Percentiles rank a stretch among this genome's conserved stretches.
phyloP scores from a whole-genome alignment of 352 stramenopile genomes.

The Pythium scleroteichum region DNA sequence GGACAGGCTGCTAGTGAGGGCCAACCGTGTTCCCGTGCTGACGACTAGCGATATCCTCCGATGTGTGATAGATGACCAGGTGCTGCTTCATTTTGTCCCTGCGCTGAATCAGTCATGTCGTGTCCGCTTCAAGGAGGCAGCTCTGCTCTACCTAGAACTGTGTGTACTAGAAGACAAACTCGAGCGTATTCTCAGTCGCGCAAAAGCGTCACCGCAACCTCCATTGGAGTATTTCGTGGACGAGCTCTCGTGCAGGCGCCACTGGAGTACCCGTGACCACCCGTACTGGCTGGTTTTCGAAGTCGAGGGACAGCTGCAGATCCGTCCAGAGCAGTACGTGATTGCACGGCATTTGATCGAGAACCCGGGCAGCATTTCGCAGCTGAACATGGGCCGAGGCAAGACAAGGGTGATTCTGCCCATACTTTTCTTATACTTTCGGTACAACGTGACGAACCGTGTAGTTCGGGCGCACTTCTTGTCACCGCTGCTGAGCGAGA shows the following conservation, averaged over 20 bases:
- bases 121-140: constrained; percentile 22
- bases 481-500: constrained; percentile 59
- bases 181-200: constrained; percentile 31
- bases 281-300: constrained; percentile 89
- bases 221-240: constrained; percentile 13
- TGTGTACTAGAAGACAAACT: constrained; percentile 83
- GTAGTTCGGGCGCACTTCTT: constrained; percentile 70
- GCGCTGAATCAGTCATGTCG: constrained; percentile 26
- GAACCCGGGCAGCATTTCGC: constrained; percentile 60
- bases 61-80: constrained; percentile 37
- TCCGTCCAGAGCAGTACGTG: constrained; percentile 78
- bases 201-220: background rate
- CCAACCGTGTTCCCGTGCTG: constrained; percentile 31
- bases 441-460: constrained; percentile 5
- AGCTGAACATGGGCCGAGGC: constrained; percentile 89
- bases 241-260: constrained; percentile 1
- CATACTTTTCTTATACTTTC: constrained; percentile 84
- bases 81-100: constrained; percentile 32
- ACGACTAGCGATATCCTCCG: constrained; percentile 44
- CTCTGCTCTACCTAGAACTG: constrained; percentile 48
- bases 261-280: constrained; percentile 57
- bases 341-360: constrained; percentile 76
- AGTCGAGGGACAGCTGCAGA: constrained; percentile 76
- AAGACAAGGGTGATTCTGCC: constrained; percentile 89
- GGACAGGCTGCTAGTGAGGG: constrained; percentile 23